Evolutionary conservation across 2,329 filamentous ascomycete species (phyloP).

Genomic region (Diaporthe aspalathi): DNA sequence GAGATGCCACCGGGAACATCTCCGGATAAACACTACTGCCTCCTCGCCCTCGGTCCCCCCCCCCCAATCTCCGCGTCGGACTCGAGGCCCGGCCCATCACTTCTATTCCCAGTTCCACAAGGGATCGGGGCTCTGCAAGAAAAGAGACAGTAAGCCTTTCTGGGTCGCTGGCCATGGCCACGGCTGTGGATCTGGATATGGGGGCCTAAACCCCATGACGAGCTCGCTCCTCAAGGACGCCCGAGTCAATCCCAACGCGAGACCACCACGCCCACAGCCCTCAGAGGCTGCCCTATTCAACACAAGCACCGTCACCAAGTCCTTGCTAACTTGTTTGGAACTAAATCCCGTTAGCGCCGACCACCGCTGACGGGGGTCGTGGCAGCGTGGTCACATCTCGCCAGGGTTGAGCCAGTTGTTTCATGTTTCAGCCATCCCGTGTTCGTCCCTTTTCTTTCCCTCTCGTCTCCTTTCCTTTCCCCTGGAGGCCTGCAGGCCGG

Average conservation of each 20-base stretch:
- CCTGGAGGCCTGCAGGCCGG: conserved; percentile 16
- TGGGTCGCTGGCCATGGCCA: background rate
- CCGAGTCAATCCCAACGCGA: conserved; percentile 16
- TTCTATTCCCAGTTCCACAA: conserved; percentile 5
- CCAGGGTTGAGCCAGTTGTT: conserved; percentile 31
- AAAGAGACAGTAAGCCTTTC: background rate
- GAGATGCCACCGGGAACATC: background rate
- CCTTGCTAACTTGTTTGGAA: conserved; percentile 1
- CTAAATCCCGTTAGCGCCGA: background rate
- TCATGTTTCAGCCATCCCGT: conserved; percentile 38
- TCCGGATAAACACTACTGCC: background rate
- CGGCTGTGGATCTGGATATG: background rate
- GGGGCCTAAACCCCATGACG: conserved; percentile 16
- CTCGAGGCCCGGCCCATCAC: background rate
- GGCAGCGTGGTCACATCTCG: conserved; percentile 4
- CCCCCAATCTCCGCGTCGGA: conserved; percentile 20
- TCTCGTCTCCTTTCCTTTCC: background rate
- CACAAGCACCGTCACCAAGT: conserved; percentile 4
- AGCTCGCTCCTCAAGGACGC: conserved; percentile 9
- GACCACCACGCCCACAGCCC: background rate
- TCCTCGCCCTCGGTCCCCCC: background rate
- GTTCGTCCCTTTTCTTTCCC: conserved; percentile 23
- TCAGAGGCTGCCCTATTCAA: background rate
- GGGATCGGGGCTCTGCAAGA: background rate
- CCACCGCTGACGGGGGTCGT: background rate